These are phyloP conservation scores for Acer yangbiense DNA, from an alignment of 345 rosid species.

Conservation along the genomic window DNA sequence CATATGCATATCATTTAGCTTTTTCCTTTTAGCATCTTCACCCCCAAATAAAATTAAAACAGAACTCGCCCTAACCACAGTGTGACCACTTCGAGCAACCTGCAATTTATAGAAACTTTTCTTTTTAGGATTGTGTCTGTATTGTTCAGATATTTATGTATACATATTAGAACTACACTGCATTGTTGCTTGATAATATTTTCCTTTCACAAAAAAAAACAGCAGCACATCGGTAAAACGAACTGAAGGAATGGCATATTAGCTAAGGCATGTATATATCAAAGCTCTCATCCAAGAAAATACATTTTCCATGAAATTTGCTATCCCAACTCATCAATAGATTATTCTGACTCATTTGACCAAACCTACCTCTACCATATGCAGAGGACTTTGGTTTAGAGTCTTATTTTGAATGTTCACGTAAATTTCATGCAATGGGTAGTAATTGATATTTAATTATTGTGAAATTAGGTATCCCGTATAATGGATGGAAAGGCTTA, in stretches of 20 bases:
- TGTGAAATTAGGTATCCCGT: not conserved
- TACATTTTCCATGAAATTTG: not conserved
- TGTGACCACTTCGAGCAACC: constrained; percentile 89
- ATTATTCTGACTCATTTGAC: not conserved
- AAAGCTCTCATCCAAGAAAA: constrained; percentile 8
- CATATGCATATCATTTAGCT: constrained; percentile 92
- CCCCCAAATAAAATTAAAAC: constrained; percentile 88
- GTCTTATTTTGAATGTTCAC: not conserved
- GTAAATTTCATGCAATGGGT: not conserved
- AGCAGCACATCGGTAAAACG: not conserved
- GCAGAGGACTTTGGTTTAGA: not conserved
- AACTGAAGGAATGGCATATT: not conserved
- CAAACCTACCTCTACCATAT: not conserved
- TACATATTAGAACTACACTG: not conserved
- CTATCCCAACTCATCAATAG: not conserved
- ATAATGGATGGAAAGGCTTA: not conserved
- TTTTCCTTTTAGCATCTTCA: constrained; percentile 88
- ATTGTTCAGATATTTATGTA: not conserved
- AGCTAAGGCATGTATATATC: not conserved
- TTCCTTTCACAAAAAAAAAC: not conserved
- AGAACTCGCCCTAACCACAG: constrained; percentile 86
- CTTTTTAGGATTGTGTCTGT: not conserved
- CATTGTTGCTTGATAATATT: not conserved
- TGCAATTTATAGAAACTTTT: constrained; percentile 33
- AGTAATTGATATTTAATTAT: not conserved